These are phyloP conservation scores for Hericium coralloides DNA, from an alignment of 768 basidiomycete species.

Conservation along the genomic window DNA sequence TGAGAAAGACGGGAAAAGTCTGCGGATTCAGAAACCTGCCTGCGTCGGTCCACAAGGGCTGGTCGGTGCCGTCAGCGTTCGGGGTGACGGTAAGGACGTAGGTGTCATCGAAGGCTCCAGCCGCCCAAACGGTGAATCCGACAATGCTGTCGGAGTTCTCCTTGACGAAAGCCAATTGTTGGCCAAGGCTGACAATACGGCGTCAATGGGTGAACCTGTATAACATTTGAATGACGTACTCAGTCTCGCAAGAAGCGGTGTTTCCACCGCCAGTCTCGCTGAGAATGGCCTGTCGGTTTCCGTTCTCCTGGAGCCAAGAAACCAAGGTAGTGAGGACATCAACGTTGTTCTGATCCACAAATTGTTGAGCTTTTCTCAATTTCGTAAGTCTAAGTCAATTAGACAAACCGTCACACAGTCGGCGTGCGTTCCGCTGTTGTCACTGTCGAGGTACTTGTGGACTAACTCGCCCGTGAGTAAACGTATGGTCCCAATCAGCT, in stretches of 20 bases:
- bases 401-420: conserved; percentile 31
- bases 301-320: conserved; percentile 32
- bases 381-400: conserved; percentile 5
- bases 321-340: conserved; percentile 34
- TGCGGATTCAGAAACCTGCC: conserved; percentile 14
- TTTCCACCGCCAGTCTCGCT: conserved; percentile 39
- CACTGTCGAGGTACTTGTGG: conserved; percentile 38
- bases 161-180: conserved; percentile 38
- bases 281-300: conserved; percentile 33
- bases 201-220: neutral
- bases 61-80: conserved; percentile 36
- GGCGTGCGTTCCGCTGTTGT: conserved; percentile 34
- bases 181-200: conserved; percentile 24
- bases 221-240: conserved; percentile 20
- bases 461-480: conserved; percentile 13
- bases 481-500: neutral
- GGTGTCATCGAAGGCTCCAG: conserved; percentile 40
- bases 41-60: conserved; percentile 35
- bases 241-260: conserved; percentile 27
- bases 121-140: conserved; percentile 49
- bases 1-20: neutral
- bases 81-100: conserved; percentile 44
- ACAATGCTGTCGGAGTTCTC: conserved; percentile 31
- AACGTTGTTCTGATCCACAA: conserved; percentile 31
- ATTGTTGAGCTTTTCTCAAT: conserved; percentile 3